phyloP scores from a whole-genome alignment of 495 filamentous ascomycete genomes.

The Aspergillus conjunctus region DNA sequence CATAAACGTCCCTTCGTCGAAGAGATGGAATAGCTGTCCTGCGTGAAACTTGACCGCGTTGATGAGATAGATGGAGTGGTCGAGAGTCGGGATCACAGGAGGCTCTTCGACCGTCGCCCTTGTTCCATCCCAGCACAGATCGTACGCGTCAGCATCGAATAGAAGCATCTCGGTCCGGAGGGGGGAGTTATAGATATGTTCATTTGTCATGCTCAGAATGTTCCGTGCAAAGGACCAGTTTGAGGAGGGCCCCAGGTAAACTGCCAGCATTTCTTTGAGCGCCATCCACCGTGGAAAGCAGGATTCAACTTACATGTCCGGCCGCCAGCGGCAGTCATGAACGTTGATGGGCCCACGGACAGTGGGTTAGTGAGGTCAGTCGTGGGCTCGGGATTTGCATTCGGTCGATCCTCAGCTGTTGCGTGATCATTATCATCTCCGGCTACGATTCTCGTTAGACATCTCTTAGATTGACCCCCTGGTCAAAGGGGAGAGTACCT shows the following conservation, averaged over 20 bases:
- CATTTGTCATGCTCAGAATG: slow-evolving; percentile 43
- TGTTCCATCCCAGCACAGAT: slow-evolving; percentile 45
- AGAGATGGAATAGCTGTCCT: slow-evolving; percentile 48
- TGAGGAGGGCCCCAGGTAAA: slow-evolving; percentile 49
- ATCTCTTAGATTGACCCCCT: background rate
- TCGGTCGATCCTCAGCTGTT: background rate
- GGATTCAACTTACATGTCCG: slow-evolving; percentile 31
- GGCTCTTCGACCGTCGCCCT: slow-evolving; percentile 31
- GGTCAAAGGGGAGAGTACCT: slow-evolving; percentile 1
- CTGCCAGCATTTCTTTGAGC: slow-evolving; percentile 21
- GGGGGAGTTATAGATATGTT: slow-evolving; percentile 36
- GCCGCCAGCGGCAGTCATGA: slow-evolving; percentile 34
- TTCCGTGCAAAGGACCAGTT: slow-evolving; percentile 51
- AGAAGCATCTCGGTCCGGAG: slow-evolving; percentile 38
- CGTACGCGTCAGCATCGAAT: slow-evolving; percentile 44
- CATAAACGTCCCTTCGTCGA: slow-evolving; percentile 48
- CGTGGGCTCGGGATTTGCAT: slow-evolving; percentile 16
- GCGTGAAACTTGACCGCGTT: slow-evolving; percentile 48
- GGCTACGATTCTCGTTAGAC: slow-evolving; percentile 7
- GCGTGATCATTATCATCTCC: background rate
- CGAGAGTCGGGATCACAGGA: slow-evolving; percentile 38
- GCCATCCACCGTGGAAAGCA: background rate
- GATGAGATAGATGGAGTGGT: slow-evolving; percentile 47
- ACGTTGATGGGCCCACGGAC: slow-evolving; percentile 39
- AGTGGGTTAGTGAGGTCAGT: slow-evolving; percentile 39